A percentile compares a stretch with the other conserved stretches of the same genome.
phyloP scores from a whole-genome alignment of 306 rosid species.

The Fragaria nilgerrensis region DNA sequence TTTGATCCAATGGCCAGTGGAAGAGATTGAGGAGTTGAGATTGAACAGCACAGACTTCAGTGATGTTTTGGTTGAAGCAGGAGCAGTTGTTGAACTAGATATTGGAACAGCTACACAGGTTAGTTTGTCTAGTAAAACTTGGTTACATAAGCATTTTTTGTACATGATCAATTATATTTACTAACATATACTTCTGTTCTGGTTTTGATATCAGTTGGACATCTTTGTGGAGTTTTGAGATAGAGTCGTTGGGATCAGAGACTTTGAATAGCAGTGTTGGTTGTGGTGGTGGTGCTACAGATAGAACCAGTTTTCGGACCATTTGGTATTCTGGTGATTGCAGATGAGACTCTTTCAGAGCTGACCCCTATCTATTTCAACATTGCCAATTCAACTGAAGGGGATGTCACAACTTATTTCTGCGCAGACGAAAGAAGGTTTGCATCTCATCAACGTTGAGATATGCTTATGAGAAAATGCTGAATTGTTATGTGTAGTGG shows the following conservation, averaged over 20 bases:
- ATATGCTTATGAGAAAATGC: background rate
- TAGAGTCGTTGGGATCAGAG: constrained; percentile 30
- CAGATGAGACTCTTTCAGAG: constrained; percentile 71
- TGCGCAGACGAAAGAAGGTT: constrained; percentile 77
- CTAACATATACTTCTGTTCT: background rate
- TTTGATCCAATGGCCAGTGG: constrained; percentile 79
- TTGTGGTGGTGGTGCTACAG: constrained; percentile 62
- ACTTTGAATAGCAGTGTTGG: constrained; percentile 27
- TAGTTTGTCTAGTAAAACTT: background rate
- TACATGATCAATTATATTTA: background rate
- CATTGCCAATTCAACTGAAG: constrained; percentile 30
- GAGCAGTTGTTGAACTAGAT: constrained; percentile 54
- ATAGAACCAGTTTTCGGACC: constrained; percentile 67
- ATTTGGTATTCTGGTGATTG: constrained; percentile 71
- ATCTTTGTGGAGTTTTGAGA: constrained; percentile 71
- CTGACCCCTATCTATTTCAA: constrained; percentile 68
- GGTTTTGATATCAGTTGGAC: constrained; percentile 50
- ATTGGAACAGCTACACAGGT: constrained; percentile 78
- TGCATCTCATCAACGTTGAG: background rate
- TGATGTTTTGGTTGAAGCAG: constrained; percentile 51
- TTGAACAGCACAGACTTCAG: constrained; percentile 42
- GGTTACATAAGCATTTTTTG: background rate
- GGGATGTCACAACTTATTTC: constrained; percentile 44
- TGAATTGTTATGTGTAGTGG: background rate
- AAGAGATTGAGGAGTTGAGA: constrained; percentile 77